These are phyloP conservation scores for Tuber calosporum DNA, from an alignment of 495 filamentous ascomycete genomes.

Conservation along the genomic window DNA sequence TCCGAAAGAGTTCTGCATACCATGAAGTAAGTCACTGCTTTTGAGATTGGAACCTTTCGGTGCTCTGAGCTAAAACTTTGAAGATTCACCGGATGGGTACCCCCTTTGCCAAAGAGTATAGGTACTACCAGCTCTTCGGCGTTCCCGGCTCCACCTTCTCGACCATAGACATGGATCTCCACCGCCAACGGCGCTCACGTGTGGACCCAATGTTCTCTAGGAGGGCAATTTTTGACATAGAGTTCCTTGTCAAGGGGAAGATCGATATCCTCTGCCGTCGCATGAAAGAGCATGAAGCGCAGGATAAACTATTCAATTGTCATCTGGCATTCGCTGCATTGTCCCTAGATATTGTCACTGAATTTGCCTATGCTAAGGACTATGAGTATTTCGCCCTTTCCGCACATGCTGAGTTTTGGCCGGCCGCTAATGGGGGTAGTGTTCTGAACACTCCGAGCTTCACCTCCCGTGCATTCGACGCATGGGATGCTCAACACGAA, in stretches of 20 bases:
- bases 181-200: constrained; percentile 12
- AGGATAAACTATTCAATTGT: constrained; percentile 6
- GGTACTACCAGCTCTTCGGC: constrained; percentile 26
- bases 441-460: constrained; percentile 5
- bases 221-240: constrained; percentile 15
- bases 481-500: constrained; percentile 30
- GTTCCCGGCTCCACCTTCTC: constrained; percentile 13
- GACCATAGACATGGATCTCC: constrained; percentile 7
- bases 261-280: constrained; percentile 14
- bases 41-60: not conserved
- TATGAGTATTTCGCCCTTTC: constrained; percentile 34
- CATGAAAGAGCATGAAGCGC: constrained; percentile 13
- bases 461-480: constrained; percentile 17
- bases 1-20: constrained; percentile 21
- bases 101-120: constrained; percentile 16
- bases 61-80: not conserved
- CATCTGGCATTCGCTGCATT: constrained; percentile 41
- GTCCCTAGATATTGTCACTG: constrained; percentile 47
- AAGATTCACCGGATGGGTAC: constrained; percentile 23
- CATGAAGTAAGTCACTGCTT: constrained; percentile 8
- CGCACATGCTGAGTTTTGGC: not conserved
- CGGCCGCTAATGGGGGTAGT: not conserved
- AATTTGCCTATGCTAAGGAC: constrained; percentile 45
- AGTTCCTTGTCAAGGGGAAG: constrained; percentile 15
- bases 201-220: constrained; percentile 25